These are phyloP conservation scores for bread wheat (Triticum aestivum) DNA, from an alignment of 176 grass and related monocot genomes.

Conservation along the genomic window IWGSC_CS_RefSeq_v2.1 NC_057808.1:446388157-446388656, in stretches of 20 bases:
- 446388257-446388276: slow-evolving; percentile 1
- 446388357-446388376: neutral
- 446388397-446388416: neutral
- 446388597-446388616: too few relatives aligned
- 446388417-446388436: neutral
- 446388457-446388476: neutral
- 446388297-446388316: neutral
- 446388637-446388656: too few relatives aligned
- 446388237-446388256: neutral
- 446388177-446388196: slow-evolving; percentile 2
- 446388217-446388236: neutral
- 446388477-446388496: neutral
- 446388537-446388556: too few relatives aligned
- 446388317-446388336: neutral
- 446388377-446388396: neutral
- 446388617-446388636: too few relatives aligned
- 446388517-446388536: neutral
- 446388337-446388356: neutral
- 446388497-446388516: neutral
- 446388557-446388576: too few relatives aligned
- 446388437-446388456: neutral
- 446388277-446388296: neutral
- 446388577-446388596: too few relatives aligned
- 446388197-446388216: neutral
- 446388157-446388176: neutral